Base-by-base conservation (phyloP, 495 filamentous ascomycete genomes). In the Jackrogersella multiformis region DNA sequence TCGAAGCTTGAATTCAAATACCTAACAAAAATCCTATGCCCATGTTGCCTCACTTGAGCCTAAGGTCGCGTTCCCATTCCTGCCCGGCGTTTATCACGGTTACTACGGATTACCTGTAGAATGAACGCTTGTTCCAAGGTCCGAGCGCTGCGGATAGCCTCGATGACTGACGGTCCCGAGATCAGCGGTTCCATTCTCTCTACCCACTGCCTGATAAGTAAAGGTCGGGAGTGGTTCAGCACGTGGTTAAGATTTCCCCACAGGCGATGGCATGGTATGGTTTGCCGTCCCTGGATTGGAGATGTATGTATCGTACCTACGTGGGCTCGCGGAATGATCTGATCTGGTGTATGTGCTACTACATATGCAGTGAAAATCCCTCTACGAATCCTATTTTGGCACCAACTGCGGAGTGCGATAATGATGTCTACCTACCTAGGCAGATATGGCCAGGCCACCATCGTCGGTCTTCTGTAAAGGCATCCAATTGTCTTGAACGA, bases 211-310 rank as follows among this genome's bases (percentile, higher is more conserved):
- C 41, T 38, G 56, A 69, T 42, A 58, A 59, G 66, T 64, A 44
- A n/a, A 69, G 66, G 56, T 61, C 51, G 61, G 56, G 56, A 65
- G 61, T 61, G 30, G 49, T 46, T 35, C 32, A 64, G 13, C 66
- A 69, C 66, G 66, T 69, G 66, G 60, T 20, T 45, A 32, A 35
- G 26, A 18, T 56, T 64, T 69, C 66, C 60, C 65, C 58, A 58
- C 58, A 45, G 18, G 30, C 36, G 20, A 58, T 53, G 45, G 45
- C 12, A 34, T 28, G 23, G n/a, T 36, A 58, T 44, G 52, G 44
- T 58, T 58, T 61, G 26, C 57, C 36, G 46, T 68, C 35, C 58
- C 30, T 61, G 44, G 53, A 61, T 38, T 44, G 24, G 52, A 23
- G 28, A 18, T n/a, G 24, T 38, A 46, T 46, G 9, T 46, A 8